Evolutionary conservation across 2,329 filamentous ascomycete species (phyloP).

Genomic region (Fusarium secorum): DNA sequence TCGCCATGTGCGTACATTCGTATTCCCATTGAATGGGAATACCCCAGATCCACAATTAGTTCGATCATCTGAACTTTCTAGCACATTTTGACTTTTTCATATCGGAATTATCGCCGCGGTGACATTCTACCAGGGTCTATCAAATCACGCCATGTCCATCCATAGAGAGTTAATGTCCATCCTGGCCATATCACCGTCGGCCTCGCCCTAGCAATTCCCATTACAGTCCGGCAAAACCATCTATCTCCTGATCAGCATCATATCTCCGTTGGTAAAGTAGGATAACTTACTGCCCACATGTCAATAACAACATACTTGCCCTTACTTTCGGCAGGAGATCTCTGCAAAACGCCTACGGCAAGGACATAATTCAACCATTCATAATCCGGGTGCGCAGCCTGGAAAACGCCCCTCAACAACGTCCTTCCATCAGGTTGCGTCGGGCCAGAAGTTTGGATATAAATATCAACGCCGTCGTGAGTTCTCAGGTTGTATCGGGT

Average conservation of each 20-base stretch:
- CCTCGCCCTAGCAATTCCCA: conserved; percentile 1
- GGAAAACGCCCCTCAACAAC: conserved; percentile 44
- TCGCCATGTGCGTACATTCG: background rate
- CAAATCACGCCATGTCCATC: background rate
- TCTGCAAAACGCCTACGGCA: conserved; percentile 35
- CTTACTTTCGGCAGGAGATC: background rate
- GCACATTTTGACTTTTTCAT: background rate
- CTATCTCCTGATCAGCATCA: background rate
- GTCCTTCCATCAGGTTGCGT: conserved; percentile 46
- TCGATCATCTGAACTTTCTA: background rate
- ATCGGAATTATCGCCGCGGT: background rate
- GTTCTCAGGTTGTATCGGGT: conserved; percentile 52
- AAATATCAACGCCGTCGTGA: conserved; percentile 48
- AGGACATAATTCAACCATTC: conserved; percentile 50
- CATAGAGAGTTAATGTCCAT: background rate
- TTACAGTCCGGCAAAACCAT: conserved; percentile 19
- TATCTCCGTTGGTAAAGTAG: accelerated
- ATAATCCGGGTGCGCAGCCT: conserved; percentile 48
- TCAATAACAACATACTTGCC: conserved; percentile 40
- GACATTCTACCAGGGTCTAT: background rate
- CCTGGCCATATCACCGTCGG: background rate
- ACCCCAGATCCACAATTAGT: background rate
- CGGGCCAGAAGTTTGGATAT: conserved; percentile 48
- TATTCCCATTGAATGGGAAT: background rate
- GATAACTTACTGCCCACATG: conserved; percentile 36